Base-by-base conservation (phyloP, 2,329 filamentous ascomycete genomes). In the Calonectria fujianensis region DNA sequence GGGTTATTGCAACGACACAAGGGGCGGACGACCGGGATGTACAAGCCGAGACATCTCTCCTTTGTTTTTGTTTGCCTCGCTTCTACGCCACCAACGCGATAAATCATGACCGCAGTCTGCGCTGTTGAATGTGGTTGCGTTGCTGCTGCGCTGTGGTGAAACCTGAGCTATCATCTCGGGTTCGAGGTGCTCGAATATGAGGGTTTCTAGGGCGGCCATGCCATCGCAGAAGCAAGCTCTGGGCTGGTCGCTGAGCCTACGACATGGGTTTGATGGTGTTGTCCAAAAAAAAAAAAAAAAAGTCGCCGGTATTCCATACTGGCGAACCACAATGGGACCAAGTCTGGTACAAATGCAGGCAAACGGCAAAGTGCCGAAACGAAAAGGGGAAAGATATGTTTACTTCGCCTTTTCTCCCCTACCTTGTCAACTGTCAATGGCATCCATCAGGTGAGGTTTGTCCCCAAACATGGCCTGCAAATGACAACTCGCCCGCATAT, bases 1-100 rank as follows among this genome's bases (percentile, higher is more conserved):
- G 50, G 41, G 70, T 75, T 77, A 70, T 78, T 57, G 50, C 69
- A 74, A 64, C 29, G 18, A 18, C 24, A 72, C 72, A 71, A 37
- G 61, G 61, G 37, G 39, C 16, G 35, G 27, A 61, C 24, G 35
- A 61, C 57, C n/a, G 27, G 57, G 57, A 39, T 61, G 35, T 41
- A 41, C 35, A 39, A 41, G 13, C 35, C 57, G 27, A 39, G 57
- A 4, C 13, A 13, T 24, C 35, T 61, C 35, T 61, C 35, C 35
- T 13, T 35, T 61, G 37, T 41, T 39, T n/a, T 54, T 54, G 50
- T 52, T 61, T 39, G 35, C 35, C 35, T 39, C 27, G 35, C 24
- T 61, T 61, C 57, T 61, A 61, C 61, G 29, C 37, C 39, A 65
- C 39, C 16, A 41, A 59, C 50, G 35, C 20, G n/a, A 50, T 41